Evolutionary conservation across 75 land plant species (phyloP).

Genomic region (Picea sitchensis): DNA sequence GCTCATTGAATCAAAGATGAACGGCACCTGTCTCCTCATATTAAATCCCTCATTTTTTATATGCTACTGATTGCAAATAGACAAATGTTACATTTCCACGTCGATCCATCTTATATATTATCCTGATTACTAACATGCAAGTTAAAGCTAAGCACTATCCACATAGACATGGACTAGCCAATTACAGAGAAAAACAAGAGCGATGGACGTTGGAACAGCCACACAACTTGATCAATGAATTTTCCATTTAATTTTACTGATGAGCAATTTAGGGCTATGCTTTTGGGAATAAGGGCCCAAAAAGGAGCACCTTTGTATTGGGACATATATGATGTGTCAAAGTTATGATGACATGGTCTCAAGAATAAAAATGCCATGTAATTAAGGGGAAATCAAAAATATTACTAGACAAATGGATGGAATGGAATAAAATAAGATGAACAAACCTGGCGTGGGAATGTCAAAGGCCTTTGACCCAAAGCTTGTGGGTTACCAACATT

Average conservation of each 20-base stretch:
- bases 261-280: background rate
- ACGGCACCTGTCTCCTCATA: no score
- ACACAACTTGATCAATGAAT: background rate
- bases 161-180: background rate
- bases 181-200: background rate
- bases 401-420: background rate
- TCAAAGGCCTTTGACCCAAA: constrained; percentile 94
- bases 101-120: background rate
- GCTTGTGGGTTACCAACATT: constrained; percentile 99
- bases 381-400: background rate
- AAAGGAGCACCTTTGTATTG: background rate
- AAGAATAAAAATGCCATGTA: background rate
- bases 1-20: no score
- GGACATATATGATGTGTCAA: background rate
- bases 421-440: background rate
- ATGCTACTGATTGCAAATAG: background rate
- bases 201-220: background rate
- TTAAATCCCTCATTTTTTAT: no score
- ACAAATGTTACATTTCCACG: background rate
- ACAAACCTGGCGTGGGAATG: constrained; percentile 94
- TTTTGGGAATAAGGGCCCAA: background rate
- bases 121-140: background rate
- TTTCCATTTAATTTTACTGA: background rate
- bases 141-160: background rate
- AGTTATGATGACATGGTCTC: background rate